phyloP scores from a whole-genome alignment of 768 basidiomycete species.

The Mrakia blollopis region DNA sequence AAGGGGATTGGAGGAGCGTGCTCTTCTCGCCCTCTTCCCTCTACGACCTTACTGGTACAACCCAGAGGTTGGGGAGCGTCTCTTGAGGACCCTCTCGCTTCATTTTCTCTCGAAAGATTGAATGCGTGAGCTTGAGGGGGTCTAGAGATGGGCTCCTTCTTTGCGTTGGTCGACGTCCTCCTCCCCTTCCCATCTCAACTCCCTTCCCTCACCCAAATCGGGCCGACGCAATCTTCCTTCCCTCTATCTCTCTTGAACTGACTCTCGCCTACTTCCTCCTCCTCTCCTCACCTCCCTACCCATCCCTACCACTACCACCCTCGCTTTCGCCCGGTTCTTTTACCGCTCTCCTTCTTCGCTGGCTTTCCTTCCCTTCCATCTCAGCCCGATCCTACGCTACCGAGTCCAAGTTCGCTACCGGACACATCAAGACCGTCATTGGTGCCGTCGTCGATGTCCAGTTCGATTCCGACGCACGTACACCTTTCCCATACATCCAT shows the following conservation, averaged over 20 bases:
- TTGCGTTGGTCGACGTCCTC: neutral
- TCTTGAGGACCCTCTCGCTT: no score
- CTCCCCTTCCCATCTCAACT: constrained; percentile 9
- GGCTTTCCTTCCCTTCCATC: neutral
- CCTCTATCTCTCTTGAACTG: neutral
- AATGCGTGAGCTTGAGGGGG: neutral
- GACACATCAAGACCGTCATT: constrained; percentile 95
- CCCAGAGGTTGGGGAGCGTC: no score
- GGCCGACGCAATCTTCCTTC: neutral
- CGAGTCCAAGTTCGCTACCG: constrained; percentile 67
- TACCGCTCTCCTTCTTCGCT: neutral
- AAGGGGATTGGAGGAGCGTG: neutral
- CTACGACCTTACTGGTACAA: neutral
- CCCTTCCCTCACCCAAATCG: neutral
- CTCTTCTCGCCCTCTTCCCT: neutral
- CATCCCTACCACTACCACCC: neutral
- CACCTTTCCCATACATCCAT: neutral
- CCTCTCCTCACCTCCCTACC: neutral
- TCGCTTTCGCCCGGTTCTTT: neutral
- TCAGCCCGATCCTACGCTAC: constrained; percentile 77
- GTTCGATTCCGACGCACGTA: constrained; percentile 29
- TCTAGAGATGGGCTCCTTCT: neutral
- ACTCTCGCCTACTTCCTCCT: neutral
- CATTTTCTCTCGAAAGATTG: neutral
- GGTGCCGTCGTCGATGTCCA: constrained; percentile 98